Base-by-base conservation (phyloP, 495 filamentous ascomycete species). In the Pseudomonodictys pantanalensis region DNA sequence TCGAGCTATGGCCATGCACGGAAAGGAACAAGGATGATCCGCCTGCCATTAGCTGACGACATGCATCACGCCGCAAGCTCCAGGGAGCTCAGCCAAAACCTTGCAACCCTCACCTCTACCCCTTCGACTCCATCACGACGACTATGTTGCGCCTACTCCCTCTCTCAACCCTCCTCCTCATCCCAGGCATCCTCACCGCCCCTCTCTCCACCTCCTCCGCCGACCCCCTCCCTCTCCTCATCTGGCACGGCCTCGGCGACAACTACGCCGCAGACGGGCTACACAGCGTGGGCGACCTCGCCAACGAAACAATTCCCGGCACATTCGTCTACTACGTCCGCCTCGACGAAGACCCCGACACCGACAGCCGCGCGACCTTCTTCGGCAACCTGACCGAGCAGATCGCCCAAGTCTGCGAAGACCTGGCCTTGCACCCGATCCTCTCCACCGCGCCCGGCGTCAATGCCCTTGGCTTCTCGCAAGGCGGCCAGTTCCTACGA, bases 401-500 rank as follows among this genome's bases (percentile, higher is more conserved):
- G 72, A 64, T 98, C 43, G 78, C 76, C 22, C 73, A 82, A 53
- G 92, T 92, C 51, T 98, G 93, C 83, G 78, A 74, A 3, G 88
- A 92, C 69, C 81, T 98, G 43, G 79, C 86, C 60, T 51, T 78
- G 2, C 82, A 96, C 66, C 88, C 87, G 0, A 88, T 91, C 72
- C 83, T 96, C 17, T 86, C 86, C 41, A 86, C 85, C 12, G 88
- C 89, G 4, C 84, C 86, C 0, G 89, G 87, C 58, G 80, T 96
- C 72, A 92, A 97, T 72, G 95, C 90, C 1, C 72, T 98, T 18
- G 93, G 93, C 4, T 97, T 97, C 78, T 92, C 87, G 24, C 93
- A 98, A 72, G 93, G 93, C 62, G 95, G 93, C 29, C 91, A 96
- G 68, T 97, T 98, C 76, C 82, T 98, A 11, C 88, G 93, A 58